Conservation (phyloP, 768 basidiomycete species). For the Termitomyces sp. region DNA sequence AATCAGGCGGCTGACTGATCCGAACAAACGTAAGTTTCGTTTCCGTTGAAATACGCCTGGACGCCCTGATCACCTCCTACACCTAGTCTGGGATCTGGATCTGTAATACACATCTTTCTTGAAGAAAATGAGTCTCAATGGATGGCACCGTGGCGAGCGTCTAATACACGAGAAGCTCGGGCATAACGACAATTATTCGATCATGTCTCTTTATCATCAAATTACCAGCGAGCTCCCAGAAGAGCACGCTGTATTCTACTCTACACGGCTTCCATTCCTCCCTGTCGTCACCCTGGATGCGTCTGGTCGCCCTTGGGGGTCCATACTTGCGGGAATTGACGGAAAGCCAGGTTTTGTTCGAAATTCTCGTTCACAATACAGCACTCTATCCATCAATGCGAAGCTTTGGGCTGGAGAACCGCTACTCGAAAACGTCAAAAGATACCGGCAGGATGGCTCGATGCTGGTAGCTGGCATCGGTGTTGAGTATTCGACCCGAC, state of each 20-base stretch:
- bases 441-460: constrained; percentile 1
- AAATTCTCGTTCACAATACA: constrained; percentile 27
- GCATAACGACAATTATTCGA: constrained; percentile 29
- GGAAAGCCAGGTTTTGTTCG: constrained; percentile 46
- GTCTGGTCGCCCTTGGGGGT: constrained; percentile 53
- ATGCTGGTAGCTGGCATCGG: constrained; percentile 54
- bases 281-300: constrained; percentile 54
- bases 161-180: constrained; percentile 46
- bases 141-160: constrained; percentile 52
- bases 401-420: constrained; percentile 56
- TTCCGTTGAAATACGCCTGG: background rate
- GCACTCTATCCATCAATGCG: constrained; percentile 35
- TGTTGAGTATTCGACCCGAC: constrained; percentile 50
- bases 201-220: constrained; percentile 28
- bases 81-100: background rate
- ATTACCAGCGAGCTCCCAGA: constrained; percentile 46
- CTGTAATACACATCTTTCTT: background rate
- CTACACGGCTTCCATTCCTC: constrained; percentile 47
- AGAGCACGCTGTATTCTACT: constrained; percentile 47
- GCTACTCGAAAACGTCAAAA: constrained; percentile 31
- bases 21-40: background rate
- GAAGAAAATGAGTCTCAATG: constrained; percentile 28
- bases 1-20: constrained; percentile 8
- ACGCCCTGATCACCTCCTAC: background rate
- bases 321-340: constrained; percentile 42